Evolutionary conservation across 495 filamentous ascomycete species (phyloP), one percentile per base, ranked within the genome.

Genomic region (Xylaria bambusicola): DNA sequence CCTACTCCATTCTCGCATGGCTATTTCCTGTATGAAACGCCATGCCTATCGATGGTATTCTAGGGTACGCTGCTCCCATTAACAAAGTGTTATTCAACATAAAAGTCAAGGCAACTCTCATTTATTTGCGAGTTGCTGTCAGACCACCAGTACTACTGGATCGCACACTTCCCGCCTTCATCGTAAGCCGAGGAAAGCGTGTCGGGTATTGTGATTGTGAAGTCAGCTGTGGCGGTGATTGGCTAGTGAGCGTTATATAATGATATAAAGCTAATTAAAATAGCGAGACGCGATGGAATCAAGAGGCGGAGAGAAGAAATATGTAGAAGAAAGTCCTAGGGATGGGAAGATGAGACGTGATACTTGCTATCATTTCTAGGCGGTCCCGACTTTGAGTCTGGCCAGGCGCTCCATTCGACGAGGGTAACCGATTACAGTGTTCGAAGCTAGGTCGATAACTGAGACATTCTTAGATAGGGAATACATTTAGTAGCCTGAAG

Each of bases 131-230:
- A 59, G 20, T 59, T 59, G 26, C 56, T 59, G 18, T 27, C 45
- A 1, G 56, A 59, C 56, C 56, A 59, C 56, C 56, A 59, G 31
- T 52, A 59, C 56, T 47, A 59, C 56, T 59, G 56, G 6, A 59
- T 59, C 15, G 56, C 56, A 13, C 56, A 59, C 47, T 59, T 59
- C 18, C 56, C 56, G 15, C 56, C 56, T 8, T 31, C 56, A 18
- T 59, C 38, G 18, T 47, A 59, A 0, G 56, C 33, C 26, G 56
- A 44, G 26, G 24, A 17, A 12, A 59, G 38, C 1, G 47, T 59
- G 13, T 59, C 36, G 1, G 56, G 56, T 20, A 59, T 59, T 2
- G 56, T 59, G 7, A n/a, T 47, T 15, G 23, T 35, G 13, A 59
- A 59, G 27, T 59, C 56, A 7, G 56, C 56, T 59, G 21, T 40